Evolutionary conservation across 2,329 filamentous ascomycete species (phyloP), one percentile per base, ranked within the genome.

Genomic region (Dothidotthia symphoricarpi): DNA sequence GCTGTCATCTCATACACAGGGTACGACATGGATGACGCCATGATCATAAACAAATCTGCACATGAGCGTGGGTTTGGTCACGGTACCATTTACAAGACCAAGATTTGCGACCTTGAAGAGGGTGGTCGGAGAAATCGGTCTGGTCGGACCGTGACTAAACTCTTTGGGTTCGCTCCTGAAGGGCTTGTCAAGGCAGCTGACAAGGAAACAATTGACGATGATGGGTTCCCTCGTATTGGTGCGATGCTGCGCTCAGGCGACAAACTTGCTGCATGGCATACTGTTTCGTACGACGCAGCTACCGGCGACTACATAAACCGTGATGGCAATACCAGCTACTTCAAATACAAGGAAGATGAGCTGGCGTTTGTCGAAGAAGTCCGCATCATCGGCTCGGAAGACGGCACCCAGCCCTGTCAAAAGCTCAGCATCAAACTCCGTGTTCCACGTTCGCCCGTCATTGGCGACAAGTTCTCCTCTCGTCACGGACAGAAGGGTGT

Each of bases 1-100:
- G 93, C 93, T 42, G 94, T 98, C 66, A 95, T 98, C 49, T 96
- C 91, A 0, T 98, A 98, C 68, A 97, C 91, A 2, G 93, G 91
- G 34, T 98, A 97, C 71, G 93, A 98, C 76, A 98, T 98, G 93
- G 93, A 98, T 76, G 93, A 98, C 71, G 93, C 93, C 64, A 97
- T 97, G 91, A 97, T 98, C 63, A 76, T 98, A 64, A 97, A 97
- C 75, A 97, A 97, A 68, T 95, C 89, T 14, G 83, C 91, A 3
- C 88, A 96, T 67, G 93, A 98, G 69, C 83, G 93, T 53, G 93
- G 93, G 11, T 97, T 98, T 60, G 91, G 89, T 25, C 83, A 97
- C 60, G 93, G 93, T 38, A 94, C 90, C 4, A 89, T 98, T 56
- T 98, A 96, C 77, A 98, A 98, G 74, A 95, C 89, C 7, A 95